These are phyloP conservation scores for Populus pruinosa DNA, from an alignment of 345 rosid species.

Conservation along the genomic window DNA sequence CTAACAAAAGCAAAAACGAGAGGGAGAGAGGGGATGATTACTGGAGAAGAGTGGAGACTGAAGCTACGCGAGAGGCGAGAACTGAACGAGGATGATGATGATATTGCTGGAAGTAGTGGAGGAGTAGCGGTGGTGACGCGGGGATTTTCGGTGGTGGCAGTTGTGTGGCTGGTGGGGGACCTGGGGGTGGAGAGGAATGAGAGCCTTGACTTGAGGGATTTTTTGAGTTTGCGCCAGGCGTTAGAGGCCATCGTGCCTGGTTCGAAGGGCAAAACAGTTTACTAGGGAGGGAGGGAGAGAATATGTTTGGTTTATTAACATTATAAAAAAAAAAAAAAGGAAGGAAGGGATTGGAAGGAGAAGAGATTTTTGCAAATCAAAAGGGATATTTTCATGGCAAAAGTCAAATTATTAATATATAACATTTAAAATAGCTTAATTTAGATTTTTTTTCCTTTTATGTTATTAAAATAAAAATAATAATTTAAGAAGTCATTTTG, in stretches of 20 bases:
- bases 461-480: too few species aligned
- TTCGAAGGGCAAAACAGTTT: neutral
- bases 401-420: too few species aligned
- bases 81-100: neutral
- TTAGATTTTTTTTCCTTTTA: too few species aligned
- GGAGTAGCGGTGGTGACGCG: neutral
- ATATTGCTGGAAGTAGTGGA: neutral
- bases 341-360: neutral
- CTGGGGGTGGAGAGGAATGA: neutral
- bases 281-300: neutral
- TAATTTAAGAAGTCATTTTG: too few species aligned
- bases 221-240: constrained; percentile 3
- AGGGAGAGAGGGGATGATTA: neutral
- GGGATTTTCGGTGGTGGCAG: neutral
- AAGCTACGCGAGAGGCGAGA: neutral
- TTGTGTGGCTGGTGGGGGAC: neutral
- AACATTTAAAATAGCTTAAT: too few species aligned
- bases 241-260: neutral
- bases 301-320: neutral
- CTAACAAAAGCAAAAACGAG: neutral
- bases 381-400: neutral
- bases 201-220: neutral
- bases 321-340: neutral
- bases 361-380: neutral
- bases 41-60: neutral